Percentiles rank a stretch among this genome's conserved stretches.
Evolutionary conservation across 352 stramenopile genomes (phyloP).

Genomic region (Phytopythium mirpurense): DNA sequence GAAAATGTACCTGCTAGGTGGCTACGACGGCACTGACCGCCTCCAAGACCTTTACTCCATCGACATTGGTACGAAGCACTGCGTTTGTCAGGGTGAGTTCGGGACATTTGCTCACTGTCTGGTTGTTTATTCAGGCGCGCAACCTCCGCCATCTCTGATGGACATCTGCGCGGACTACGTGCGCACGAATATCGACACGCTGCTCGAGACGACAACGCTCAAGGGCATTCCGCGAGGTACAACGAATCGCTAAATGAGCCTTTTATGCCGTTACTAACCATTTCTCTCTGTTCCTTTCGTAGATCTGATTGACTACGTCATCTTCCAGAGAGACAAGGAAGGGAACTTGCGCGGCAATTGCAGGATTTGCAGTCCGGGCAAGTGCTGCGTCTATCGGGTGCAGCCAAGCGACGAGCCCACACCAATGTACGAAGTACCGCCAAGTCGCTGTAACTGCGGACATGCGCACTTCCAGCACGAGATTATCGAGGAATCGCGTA

Average conservation of each 20-base stretch:
- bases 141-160: slow-evolving; percentile 63
- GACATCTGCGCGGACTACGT: slow-evolving; percentile 72
- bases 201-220: slow-evolving; percentile 68
- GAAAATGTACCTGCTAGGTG: slow-evolving; percentile 84
- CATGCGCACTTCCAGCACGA: slow-evolving; percentile 77
- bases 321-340: slow-evolving; percentile 72
- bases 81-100: too few species aligned
- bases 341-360: slow-evolving; percentile 64
- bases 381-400: slow-evolving; percentile 67
- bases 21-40: slow-evolving; percentile 81
- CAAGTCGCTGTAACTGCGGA: slow-evolving; percentile 59
- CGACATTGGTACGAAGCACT: slow-evolving; percentile 41
- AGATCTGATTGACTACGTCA: slow-evolving; percentile 73
- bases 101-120: too few species aligned
- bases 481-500: slow-evolving; percentile 70
- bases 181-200: slow-evolving; percentile 54
- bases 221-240: slow-evolving; percentile 65
- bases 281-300: too few species aligned
- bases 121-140: slow-evolving; percentile 18
- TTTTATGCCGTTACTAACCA: too few species aligned
- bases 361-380: slow-evolving; percentile 61
- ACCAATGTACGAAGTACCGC: slow-evolving; percentile 18
- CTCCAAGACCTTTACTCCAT: slow-evolving; percentile 85
- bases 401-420: slow-evolving; percentile 24
- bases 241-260: too few species aligned